These are phyloP conservation scores for Ramularia collo-cygni DNA, from an alignment of 2,329 filamentous ascomycete genomes.

Conservation along the genomic window DNA sequence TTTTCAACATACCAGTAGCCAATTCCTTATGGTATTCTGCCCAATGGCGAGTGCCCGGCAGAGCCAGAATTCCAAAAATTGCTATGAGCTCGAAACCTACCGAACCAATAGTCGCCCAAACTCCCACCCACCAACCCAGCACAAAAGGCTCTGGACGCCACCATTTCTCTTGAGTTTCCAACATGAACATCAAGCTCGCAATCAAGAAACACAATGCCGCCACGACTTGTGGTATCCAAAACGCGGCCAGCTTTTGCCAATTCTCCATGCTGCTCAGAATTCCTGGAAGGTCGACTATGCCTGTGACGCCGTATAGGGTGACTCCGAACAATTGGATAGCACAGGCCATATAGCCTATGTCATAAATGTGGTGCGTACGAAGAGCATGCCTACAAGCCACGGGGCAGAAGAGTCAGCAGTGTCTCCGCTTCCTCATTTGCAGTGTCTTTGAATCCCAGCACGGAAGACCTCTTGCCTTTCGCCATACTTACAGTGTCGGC, in stretches of 20 bases:
- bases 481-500: too few species aligned
- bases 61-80: conserved; percentile 9
- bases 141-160: conserved; percentile 19
- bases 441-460: too few species aligned
- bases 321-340: conserved; percentile 26
- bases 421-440: too few species aligned
- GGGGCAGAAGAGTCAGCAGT: conserved; percentile 20
- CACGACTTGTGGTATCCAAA: conserved; percentile 26
- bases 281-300: conserved; percentile 23
- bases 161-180: conserved; percentile 28
- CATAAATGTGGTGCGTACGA: conserved; percentile 21
- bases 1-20: too few species aligned
- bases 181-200: conserved; percentile 24
- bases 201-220: conserved; percentile 24
- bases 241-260: conserved; percentile 20
- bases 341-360: conserved; percentile 27
- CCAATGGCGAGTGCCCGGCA: conserved; percentile 5
- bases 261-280: conserved; percentile 18
- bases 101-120: conserved; percentile 19
- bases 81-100: conserved; percentile 23
- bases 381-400: conserved; percentile 23
- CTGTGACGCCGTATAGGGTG: conserved; percentile 22
- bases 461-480: too few species aligned
- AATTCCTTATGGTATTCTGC: conserved; percentile 22
- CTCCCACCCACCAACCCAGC: conserved; percentile 28